Base-by-base conservation (phyloP, 345 rosid genomes). In the Dipteronia dyeriana region DNA sequence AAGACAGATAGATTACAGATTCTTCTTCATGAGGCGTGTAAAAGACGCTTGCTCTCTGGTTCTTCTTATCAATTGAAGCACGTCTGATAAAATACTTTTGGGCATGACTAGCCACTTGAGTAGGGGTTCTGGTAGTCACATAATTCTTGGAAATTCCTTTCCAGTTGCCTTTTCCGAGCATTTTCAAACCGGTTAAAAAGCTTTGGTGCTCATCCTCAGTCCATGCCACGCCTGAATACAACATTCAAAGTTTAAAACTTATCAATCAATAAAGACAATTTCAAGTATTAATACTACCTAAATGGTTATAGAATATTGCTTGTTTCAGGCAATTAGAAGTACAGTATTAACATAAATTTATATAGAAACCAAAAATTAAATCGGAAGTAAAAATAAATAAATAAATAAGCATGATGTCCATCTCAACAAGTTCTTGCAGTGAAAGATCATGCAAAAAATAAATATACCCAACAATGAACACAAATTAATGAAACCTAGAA, bases 31-130 rank as follows among this genome's bases (percentile, higher is more conserved):
- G 54, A 26, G 85, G 71, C 73, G 86, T 76, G 73, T 92, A 93
- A 76, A 92, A 89, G 56, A 92, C 75, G 71, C 94, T 92, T 56
- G 90, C 49, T 79, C 97, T 88, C 17, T 88, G 82, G 51, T 79
- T 86, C 84, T 82, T 89, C 85, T 74, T 86, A 43, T 84, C 83
- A 22, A 51, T 29, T 9, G 80, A 60, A 7, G 10, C 45, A 9
- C 66, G 84, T 68, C 97, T 88, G 53, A 81, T 78, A 56, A 85
- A 92, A 76, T 86, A 88, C 77, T 92, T 92, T 69, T 92, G 95
- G 2, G 97, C 97, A 74, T 92, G 97, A 73, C 94, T 89, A 0
- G 94, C 97, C 25, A 92, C 92, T 72, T 90, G 97, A 0, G 89
- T 86, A 0, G 97, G 85, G 23, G 91, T 86, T 71, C 93, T 83